Base-by-base conservation (phyloP, 2,329 filamentous ascomycete species). In the Pyrenochaeta sp. region DNA sequence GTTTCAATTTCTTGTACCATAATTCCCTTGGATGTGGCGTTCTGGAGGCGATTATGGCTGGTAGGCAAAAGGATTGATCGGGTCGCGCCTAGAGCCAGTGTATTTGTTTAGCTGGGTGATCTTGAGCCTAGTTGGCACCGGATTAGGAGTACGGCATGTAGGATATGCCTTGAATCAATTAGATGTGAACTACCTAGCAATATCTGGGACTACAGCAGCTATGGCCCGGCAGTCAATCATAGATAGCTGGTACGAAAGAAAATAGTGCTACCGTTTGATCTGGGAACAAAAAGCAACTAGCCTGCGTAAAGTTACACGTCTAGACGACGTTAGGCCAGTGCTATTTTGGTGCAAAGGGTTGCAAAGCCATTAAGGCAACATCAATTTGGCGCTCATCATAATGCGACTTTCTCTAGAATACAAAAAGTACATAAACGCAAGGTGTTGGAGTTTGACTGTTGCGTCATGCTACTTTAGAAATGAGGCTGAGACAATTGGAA, bases 401-500 rank as follows among this genome's bases (percentile, higher is more conserved):
- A 39, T 39, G 36, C 5, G 9, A 25, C 27, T 12, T 1, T 24
- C n/a, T 36, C 10, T 3, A 39, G 24, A 39, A 36, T n/a, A n/a
- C 15, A 19, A 4, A 39, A n/a, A 6, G n/a, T n/a, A 5, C 13
- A 34, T 6, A 47, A 13, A 22, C 19, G 27, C 24, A n/a, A 13
- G 25, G n/a, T 32, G 36, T 42, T 15, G 28, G 19, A 24, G 7
- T 19, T 9, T 43, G 30, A 27, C 30, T 7, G 52, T 55, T 56
- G 50, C 50, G 50, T 54, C 40, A 56, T 54, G 22, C 10, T 13
- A n/a, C 13, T 49, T 48, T 24, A 19, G 34, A 34, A 43, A 24
- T 56, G 46, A 60, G 58, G 58, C 53, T 60, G 53, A 52, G 30
- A 49, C 52, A 59, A 28, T 45, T 55, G 42, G 15, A 44, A 27